These are phyloP conservation scores for Arthrobotrys sphaeroides DNA, from an alignment of 2,329 filamentous ascomycete species.

Conservation along the genomic window DNA sequence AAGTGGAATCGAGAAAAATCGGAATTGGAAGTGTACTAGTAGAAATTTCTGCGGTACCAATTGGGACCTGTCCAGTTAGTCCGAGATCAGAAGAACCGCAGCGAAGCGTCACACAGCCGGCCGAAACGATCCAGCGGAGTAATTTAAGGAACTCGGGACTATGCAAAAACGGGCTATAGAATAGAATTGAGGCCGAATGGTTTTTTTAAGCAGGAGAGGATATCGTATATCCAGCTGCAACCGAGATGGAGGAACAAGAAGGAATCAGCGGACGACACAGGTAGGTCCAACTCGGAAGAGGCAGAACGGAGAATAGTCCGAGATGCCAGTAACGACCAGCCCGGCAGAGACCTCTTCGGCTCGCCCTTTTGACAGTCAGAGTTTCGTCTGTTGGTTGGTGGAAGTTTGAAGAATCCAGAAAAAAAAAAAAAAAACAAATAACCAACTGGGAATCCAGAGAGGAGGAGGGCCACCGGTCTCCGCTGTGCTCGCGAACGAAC, in stretches of 20 bases:
- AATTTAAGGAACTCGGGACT: constrained; percentile 4
- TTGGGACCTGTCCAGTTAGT: constrained; percentile 17
- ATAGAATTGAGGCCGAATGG: constrained; percentile 14
- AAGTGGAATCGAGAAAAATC: too few species aligned
- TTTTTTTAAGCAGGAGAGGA: constrained; percentile 13
- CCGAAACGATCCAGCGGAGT: constrained; percentile 33
- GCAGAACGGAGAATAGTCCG: constrained; percentile 45
- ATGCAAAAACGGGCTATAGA: constrained; percentile 40
- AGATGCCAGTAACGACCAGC: constrained; percentile 14
- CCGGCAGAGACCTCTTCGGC: constrained; percentile 23
- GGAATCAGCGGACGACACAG: constrained; percentile 45
- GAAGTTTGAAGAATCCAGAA: constrained; percentile 11
- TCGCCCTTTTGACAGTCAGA: constrained; percentile 16
- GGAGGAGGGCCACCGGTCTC: constrained; percentile 29
- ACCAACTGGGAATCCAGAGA: constrained; percentile 22
- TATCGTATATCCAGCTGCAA: constrained; percentile 50
- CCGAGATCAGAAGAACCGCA: constrained; percentile 33
- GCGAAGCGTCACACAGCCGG: constrained; percentile 38
- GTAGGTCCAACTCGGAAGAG: constrained; percentile 53
- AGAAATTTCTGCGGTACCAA: constrained; percentile 35
- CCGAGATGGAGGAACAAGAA: constrained; percentile 51
- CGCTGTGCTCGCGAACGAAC: too few species aligned
- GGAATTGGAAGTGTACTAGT: neutral
- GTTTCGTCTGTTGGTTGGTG: constrained; percentile 17
- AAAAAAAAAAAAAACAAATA: constrained; percentile 28